Conservation (phyloP, 208 protist genomes). For the Angomonas ambiguus region DNA sequence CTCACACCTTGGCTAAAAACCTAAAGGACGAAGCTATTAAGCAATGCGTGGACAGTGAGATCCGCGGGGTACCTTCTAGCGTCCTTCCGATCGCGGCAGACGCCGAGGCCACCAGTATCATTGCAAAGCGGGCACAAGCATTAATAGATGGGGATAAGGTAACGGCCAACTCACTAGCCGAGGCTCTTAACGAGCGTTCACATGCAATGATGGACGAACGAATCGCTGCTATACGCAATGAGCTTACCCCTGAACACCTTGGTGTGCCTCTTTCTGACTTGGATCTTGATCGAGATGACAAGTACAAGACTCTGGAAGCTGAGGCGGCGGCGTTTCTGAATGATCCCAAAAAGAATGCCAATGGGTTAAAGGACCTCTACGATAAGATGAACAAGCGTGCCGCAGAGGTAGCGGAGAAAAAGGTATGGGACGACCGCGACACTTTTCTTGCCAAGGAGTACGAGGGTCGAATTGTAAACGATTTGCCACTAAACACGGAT, state of each 20-base stretch:
- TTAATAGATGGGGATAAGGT: slow-evolving; percentile 13
- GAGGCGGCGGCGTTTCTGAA: slow-evolving; percentile 21
- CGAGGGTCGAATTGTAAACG: slow-evolving; percentile 33
- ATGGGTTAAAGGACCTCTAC: slow-evolving; percentile 18
- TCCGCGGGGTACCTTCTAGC: slow-evolving; percentile 42
- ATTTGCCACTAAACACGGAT: slow-evolving; percentile 39
- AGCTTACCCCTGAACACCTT: slow-evolving; percentile 24
- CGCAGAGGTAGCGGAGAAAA: slow-evolving; percentile 40
- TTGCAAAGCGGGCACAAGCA: slow-evolving; percentile 18
- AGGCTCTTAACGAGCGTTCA: slow-evolving; percentile 29
- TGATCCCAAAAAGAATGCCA: slow-evolving; percentile 28
- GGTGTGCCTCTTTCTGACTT: slow-evolving; percentile 33
- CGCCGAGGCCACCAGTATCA: slow-evolving; percentile 21
- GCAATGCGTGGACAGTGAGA: slow-evolving; percentile 23
- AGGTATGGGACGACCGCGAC: slow-evolving; percentile 35
- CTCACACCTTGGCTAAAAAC: slow-evolving; percentile 30
- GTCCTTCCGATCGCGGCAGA: slow-evolving; percentile 44
- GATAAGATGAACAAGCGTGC: slow-evolving; percentile 37
- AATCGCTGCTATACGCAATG: slow-evolving; percentile 16
- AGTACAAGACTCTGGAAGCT: slow-evolving; percentile 29
- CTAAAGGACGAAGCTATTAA: slow-evolving; percentile 27
- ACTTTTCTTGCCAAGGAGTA: slow-evolving; percentile 29
- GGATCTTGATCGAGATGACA: slow-evolving; percentile 30
- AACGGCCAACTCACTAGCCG: slow-evolving; percentile 10
- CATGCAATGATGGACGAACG: slow-evolving; percentile 21